Percentiles rank a stretch among this genome's conserved stretches.
phyloP scores from a whole-genome alignment of 116 monocot species.

The Posidonia oceanica region DNA sequence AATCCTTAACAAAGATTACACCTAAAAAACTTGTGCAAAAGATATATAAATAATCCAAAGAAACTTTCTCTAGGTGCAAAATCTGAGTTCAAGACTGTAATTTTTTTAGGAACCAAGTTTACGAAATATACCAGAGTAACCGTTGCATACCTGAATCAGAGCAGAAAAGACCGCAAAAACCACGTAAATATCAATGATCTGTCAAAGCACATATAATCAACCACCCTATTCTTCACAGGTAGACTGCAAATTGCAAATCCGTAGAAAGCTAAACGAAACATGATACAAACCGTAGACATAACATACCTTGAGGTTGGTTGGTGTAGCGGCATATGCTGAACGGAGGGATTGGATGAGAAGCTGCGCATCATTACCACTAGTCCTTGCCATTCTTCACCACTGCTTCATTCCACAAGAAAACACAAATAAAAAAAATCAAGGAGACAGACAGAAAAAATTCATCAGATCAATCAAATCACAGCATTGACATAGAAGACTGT shows the following conservation, averaged over 20 bases:
- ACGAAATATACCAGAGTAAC: not conserved
- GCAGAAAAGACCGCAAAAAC: constrained; percentile 7
- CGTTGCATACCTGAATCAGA: constrained; percentile 9
- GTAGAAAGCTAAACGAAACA: not conserved
- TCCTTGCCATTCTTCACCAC: constrained; percentile 13
- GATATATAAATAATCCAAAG: not conserved
- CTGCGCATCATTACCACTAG: constrained; percentile 36
- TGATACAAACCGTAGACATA: not conserved
- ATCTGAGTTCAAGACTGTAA: too few relatives aligned
- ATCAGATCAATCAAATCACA: too few relatives aligned
- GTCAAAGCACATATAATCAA: not conserved
- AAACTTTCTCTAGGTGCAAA: too few relatives aligned
- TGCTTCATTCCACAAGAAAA: not conserved
- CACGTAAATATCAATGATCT: constrained; percentile 14
- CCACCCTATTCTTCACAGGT: not conserved
- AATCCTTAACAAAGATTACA: not conserved
- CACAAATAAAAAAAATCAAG: too few relatives aligned
- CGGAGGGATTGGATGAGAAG: constrained; percentile 56
- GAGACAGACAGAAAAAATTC: too few relatives aligned
- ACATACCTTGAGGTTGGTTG: constrained; percentile 66
- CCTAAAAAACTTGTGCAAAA: not conserved
- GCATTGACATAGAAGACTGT: too few relatives aligned
- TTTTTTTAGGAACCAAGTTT: not conserved
- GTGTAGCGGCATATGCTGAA: constrained; percentile 65
- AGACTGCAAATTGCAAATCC: not conserved